Evolutionary conservation across 2,329 filamentous ascomycete genomes (phyloP).

Genomic region (Pseudocercospora pini-densiflorae): DNA sequence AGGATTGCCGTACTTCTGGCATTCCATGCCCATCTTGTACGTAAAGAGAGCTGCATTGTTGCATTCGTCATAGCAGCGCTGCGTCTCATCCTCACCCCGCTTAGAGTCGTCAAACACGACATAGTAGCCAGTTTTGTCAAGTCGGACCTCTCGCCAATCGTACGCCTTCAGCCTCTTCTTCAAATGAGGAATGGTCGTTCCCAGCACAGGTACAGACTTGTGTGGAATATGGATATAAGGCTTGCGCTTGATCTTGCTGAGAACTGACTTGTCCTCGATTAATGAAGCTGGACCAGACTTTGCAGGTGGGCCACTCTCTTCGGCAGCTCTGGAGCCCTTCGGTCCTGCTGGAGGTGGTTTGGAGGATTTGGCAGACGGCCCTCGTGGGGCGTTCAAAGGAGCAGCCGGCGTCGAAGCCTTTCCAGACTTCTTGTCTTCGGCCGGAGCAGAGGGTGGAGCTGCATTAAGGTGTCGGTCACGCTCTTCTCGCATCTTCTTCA

Average conservation of each 20-base stretch:
- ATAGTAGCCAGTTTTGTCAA: constrained; percentile 87
- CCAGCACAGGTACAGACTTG: constrained; percentile 82
- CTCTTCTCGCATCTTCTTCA: constrained; percentile 71
- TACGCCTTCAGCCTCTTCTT: constrained; percentile 87
- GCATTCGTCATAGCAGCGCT: constrained; percentile 76
- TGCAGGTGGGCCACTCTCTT: constrained; percentile 33
- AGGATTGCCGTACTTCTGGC: constrained; percentile 70
- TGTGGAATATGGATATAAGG: constrained; percentile 93
- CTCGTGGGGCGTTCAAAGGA: constrained; percentile 78
- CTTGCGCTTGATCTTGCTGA: constrained; percentile 72
- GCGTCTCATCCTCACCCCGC: constrained; percentile 77
- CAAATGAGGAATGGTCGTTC: constrained; percentile 84
- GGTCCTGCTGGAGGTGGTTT: constrained; percentile 27
- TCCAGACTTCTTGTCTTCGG: constrained; percentile 36
- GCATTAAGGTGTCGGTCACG: constrained; percentile 50
- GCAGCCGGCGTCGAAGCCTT: constrained; percentile 65
- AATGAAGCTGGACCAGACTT: constrained; percentile 53
- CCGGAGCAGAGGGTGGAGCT: constrained; percentile 37
- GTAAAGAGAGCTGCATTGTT: constrained; percentile 88
- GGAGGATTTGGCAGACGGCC: constrained; percentile 66
- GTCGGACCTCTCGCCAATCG: constrained; percentile 77
- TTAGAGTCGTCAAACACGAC: constrained; percentile 84
- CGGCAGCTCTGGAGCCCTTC: constrained; percentile 43
- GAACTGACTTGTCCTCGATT: constrained; percentile 69
- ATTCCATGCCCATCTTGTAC: constrained; percentile 90